Evolutionary conservation across 345 rosid genomes (phyloP), one percentile per base, ranked within the genome.

Genomic region (Conringia planisiliqua): DNA sequence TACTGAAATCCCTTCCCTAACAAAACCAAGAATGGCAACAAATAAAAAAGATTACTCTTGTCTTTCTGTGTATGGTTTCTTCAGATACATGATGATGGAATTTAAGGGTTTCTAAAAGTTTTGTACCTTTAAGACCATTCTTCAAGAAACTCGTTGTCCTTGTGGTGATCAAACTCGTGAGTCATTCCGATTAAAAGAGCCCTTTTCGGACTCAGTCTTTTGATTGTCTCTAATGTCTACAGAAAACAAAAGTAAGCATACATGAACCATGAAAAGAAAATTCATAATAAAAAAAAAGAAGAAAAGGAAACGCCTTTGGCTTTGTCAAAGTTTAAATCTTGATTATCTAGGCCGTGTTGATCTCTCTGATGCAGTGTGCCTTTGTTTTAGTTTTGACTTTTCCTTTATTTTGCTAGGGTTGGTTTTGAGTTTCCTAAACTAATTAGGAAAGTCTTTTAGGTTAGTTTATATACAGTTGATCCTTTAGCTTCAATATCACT

Each of bases 141-240:
- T 42, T 36, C 66, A 46, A 95, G 87, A 80, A 82, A 88, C 60
- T 85, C 89, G 52, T 92, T 92, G 86, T 90, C 97, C 84, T 81
- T 88, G 69, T 83, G 51, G 82, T 95, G 98, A 80, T 95, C 97
- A 76, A 92, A 92, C 71, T 89, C 90, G 70, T 95, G 99, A 30
- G 96, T 90, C 99, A 95, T 87, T 70, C 99, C 98, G n/a, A 90
- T 81, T 56, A 95, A 70, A 50, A 92, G 88, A 77, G 96, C 97
- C 68, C 68, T 85, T 79, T 89, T 92, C 4, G 99, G 98, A 67
- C 87, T 76, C 44, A 95, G 72, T 76, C 86, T 89, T 86, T 86
- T 95, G 78, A 95, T 80, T 16, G 96, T 86, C 39, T 90, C 94
- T 51, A 95, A 89, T 60, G 90, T 83, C 99, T 95, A 86, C 51